Evolutionary conservation across 495 filamentous ascomycete species (phyloP).

Genomic region (Penicillium riverlandense): DNA sequence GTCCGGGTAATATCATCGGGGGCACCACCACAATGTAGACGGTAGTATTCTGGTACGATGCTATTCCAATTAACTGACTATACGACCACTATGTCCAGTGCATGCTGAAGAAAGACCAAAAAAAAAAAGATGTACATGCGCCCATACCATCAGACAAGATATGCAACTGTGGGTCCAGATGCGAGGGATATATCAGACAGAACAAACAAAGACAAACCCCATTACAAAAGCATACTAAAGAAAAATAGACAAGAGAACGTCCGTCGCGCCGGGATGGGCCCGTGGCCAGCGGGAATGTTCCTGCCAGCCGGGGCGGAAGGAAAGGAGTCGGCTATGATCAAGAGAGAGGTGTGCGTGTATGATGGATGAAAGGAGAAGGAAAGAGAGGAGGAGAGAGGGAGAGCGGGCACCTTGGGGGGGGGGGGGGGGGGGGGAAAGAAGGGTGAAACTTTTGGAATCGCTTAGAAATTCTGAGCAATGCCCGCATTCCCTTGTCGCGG

Average conservation of each 20-base stretch:
- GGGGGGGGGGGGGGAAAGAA: too few species aligned
- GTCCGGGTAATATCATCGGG: too few species aligned
- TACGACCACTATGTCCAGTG: not conserved
- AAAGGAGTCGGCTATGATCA: conserved; percentile 15
- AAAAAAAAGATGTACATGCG: not conserved
- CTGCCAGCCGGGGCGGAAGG: conserved; percentile 7
- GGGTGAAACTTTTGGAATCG: not conserved
- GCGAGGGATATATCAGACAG: conserved; percentile 20
- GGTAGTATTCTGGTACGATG: too few species aligned
- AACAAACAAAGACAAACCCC: not conserved
- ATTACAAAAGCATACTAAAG: not conserved
- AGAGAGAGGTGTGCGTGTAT: not conserved
- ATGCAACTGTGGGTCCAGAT: conserved; percentile 14
- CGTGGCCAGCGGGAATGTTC: too few species aligned
- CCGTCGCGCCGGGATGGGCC: conserved; percentile 18
- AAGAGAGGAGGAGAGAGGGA: not conserved
- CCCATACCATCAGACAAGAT: conserved; percentile 1
- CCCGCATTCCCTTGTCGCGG: conserved; percentile 86
- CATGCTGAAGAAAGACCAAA: not conserved
- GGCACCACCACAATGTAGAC: too few species aligned
- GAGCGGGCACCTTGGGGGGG: not conserved
- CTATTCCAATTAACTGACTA: too few species aligned
- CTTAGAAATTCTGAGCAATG: conserved; percentile 95
- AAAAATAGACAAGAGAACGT: conserved; percentile 11
- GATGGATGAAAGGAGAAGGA: not conserved